Percentiles rank a stretch among this genome's conserved stretches.
phyloP scores from a whole-genome alignment of 2,329 filamentous ascomycete genomes.

The Fusarium sublunatum region DNA sequence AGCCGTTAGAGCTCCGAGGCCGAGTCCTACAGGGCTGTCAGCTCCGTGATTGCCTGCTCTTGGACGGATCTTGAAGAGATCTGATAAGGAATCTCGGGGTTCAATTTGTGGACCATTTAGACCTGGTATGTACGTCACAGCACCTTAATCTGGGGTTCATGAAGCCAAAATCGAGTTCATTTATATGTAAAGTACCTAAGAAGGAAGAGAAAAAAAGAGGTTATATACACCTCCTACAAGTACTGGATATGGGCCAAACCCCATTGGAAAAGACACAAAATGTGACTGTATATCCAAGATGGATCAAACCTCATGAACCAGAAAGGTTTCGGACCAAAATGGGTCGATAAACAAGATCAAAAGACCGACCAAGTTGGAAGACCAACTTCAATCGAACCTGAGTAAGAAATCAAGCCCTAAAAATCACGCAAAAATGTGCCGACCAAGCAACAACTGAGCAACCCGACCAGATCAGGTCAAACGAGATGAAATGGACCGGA shows the following conservation, averaged over 20 bases:
- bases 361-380: constrained; percentile 1
- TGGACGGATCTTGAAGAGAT: constrained; percentile 31
- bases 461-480: constrained; percentile 16
- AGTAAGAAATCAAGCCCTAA: neutral
- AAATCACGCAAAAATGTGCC: constrained; percentile 13
- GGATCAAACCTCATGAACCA: constrained; percentile 12
- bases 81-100: constrained; percentile 20
- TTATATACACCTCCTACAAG: constrained; percentile 2
- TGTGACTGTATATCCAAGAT: constrained; percentile 1
- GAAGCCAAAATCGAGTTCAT: constrained; percentile 18
- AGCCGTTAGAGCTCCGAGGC: constrained; percentile 25
- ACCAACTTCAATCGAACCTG: constrained; percentile 5
- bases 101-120: constrained; percentile 40
- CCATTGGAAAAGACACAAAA: constrained; percentile 1
- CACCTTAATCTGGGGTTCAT: constrained; percentile 27
- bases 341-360: neutral
- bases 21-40: constrained; percentile 24
- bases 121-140: constrained; percentile 35
- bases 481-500: constrained; percentile 13
- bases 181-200: constrained; percentile 6
- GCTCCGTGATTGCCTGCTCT: constrained; percentile 21
- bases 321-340: constrained; percentile 1
- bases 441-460: constrained; percentile 29
- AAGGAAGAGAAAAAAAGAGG: neutral
- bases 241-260: constrained; percentile 5